A percentile compares a stretch with the other conserved stretches of the same genome.
Conservation (phyloP, 768 basidiomycete species). For the Mycena haematopus region DNA sequence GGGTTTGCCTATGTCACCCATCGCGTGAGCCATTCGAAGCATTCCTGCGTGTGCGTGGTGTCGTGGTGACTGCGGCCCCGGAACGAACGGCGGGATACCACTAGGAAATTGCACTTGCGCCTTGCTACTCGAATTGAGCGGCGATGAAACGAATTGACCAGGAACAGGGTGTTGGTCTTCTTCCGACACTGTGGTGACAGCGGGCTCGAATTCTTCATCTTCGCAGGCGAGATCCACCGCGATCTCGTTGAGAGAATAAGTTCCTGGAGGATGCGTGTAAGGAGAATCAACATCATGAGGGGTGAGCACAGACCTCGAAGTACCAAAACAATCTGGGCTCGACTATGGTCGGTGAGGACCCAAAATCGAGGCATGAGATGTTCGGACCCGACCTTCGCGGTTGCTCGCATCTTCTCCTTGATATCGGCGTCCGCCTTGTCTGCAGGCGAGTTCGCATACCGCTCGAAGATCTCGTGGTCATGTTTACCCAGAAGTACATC, state of each 20-base stretch:
- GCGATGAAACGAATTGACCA: conserved; percentile 46
- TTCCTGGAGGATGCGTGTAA: conserved; percentile 50
- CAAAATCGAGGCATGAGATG: conserved; percentile 84
- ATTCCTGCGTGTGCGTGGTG: conserved; percentile 85
- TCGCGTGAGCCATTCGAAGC: conserved; percentile 76
- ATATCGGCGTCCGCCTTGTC: conserved; percentile 41
- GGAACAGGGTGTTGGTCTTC: conserved; percentile 42
- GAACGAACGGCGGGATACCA: conserved; percentile 26
- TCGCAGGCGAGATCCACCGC: conserved; percentile 88
- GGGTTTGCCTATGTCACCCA: conserved; percentile 79
- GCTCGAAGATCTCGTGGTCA: conserved; percentile 83
- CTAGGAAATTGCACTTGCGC: conserved; percentile 11
- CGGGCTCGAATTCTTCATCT: conserved; percentile 68
- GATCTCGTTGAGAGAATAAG: conserved; percentile 87
- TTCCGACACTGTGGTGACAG: conserved; percentile 42
- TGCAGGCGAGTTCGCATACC: conserved; percentile 49
- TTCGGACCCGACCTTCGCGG: conserved; percentile 69
- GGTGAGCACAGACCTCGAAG: conserved; percentile 55
- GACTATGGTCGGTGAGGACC: conserved; percentile 82
- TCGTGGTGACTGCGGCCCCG: conserved; percentile 33
- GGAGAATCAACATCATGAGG: neutral
- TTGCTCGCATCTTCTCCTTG: conserved; percentile 55
- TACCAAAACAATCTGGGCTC: conserved; percentile 78
- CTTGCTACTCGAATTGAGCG: conserved; percentile 23
- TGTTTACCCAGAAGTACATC: conserved; percentile 80